Conservation (phyloP, 2,329 filamentous ascomycete genomes). For the Fusarium sp. region DNA sequence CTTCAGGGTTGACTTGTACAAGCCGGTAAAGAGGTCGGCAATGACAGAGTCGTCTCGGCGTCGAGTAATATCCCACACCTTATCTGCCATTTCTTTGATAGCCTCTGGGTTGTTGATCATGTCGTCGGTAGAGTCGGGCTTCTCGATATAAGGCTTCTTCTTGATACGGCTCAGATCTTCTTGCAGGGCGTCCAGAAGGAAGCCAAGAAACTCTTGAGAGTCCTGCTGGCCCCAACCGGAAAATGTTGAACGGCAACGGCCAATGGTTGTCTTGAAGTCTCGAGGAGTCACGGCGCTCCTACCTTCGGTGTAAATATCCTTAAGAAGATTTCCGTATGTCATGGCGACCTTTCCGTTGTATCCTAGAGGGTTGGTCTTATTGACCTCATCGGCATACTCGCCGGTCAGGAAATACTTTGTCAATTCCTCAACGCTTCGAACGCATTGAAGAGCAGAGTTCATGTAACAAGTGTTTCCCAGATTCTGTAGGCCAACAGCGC, state of each 20-base stretch:
- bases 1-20: slow-evolving; percentile 97
- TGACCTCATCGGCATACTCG: slow-evolving; percentile 84
- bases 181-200: slow-evolving; percentile 92
- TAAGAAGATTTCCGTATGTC: slow-evolving; percentile 82
- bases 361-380: slow-evolving; percentile 86
- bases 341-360: slow-evolving; percentile 90
- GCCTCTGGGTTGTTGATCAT: slow-evolving; percentile 88
- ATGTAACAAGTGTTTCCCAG: slow-evolving; percentile 99
- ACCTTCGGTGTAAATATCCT: slow-evolving; percentile 82
- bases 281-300: slow-evolving; percentile 81
- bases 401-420: slow-evolving; percentile 89
- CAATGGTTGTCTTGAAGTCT: slow-evolving; percentile 86
- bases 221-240: slow-evolving; percentile 97
- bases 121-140: slow-evolving; percentile 96
- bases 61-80: slow-evolving; percentile 93
- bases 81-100: slow-evolving; percentile 86
- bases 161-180: slow-evolving; percentile 95
- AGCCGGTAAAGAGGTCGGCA: slow-evolving; percentile 94
- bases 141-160: slow-evolving; percentile 97
- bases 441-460: slow-evolving; percentile 96
- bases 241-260: slow-evolving; percentile 86
- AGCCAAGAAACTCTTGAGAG: slow-evolving; percentile 96
- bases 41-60: slow-evolving; percentile 95
- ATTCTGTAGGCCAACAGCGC: slow-evolving; percentile 88
- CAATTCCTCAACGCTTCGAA: slow-evolving; percentile 93